Base-by-base conservation (phyloP, 1,284 basidiomycete genomes). In the Microbotryum lychnidis-dioicae region DNA sequence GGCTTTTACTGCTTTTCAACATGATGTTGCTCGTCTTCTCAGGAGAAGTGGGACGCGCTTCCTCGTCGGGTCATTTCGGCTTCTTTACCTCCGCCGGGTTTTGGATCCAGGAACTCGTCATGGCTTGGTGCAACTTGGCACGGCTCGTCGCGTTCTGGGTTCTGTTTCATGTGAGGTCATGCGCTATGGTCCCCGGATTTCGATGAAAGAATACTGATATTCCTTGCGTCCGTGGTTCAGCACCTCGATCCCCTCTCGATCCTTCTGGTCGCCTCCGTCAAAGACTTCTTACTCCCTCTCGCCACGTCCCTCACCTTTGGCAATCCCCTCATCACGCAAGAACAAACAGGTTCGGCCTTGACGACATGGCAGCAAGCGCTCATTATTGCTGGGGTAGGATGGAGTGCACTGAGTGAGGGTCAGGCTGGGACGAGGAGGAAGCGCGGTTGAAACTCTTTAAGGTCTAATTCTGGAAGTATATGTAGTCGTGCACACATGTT, bases 81-180 rank as follows among this genome's bases (percentile, higher is more conserved):
- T 58, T 58, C 51, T 53, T 58, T 31, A 58, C 57, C 29, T 50
- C 52, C 27, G 29, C 29, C n/a, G 50, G 57, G 12, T 58, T 58
- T 45, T 58, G 57, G 57, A 6, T 49, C 44, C 57, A 58, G 25
- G 57, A 58, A 33, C 16, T 46, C 20, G 44, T 45, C 12, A 53
- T 58, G 44, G 46, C 57, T 20, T 27, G 25, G 18, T 47, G 45
- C 4, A 50, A 51, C 42, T 21, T 58, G 10, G 57, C 57, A 10
- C 27, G n/a, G 12, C 57, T 58, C 45, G 57, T 31, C 27, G 57
- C 45, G 21, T 58, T 58, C 21, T 58, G 51, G 45, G 1, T 10
- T 8, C n/a, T 58, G 42, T 21, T 58, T 7, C 27, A 47, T 16
- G 57, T 51, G 27, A 27, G 27, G 27, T 6, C 27, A 27, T 27